Conservation (phyloP, 2,329 filamentous ascomycete species). For the Pseudocercospora eumusae region DNA sequence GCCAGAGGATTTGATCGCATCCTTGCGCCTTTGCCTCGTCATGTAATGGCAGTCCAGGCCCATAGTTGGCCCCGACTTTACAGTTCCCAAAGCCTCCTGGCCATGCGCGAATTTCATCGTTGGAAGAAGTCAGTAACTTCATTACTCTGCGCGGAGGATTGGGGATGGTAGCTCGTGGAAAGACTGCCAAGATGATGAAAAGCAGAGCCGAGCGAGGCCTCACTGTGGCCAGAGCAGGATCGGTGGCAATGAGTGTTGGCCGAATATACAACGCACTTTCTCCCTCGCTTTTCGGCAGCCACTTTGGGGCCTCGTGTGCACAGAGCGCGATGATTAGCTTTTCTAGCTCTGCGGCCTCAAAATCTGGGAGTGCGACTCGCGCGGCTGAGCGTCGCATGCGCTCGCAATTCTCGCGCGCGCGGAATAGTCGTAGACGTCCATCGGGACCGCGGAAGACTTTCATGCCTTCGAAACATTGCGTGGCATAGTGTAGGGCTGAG, state of each 20-base stretch:
- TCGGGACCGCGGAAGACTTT: constrained; percentile 69
- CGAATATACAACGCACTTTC: constrained; percentile 74
- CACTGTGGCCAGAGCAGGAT: constrained; percentile 75
- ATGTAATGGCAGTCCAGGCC: constrained; percentile 74
- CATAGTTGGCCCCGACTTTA: constrained; percentile 91
- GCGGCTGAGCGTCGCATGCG: constrained; percentile 59
- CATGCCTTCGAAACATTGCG: constrained; percentile 83
- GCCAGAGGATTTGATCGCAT: constrained; percentile 85
- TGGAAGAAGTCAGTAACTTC: constrained; percentile 72
- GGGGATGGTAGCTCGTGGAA: constrained; percentile 41
- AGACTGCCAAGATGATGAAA: constrained; percentile 66
- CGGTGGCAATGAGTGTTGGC: constrained; percentile 75
- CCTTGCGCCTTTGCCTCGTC: constrained; percentile 69
- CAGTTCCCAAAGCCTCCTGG: constrained; percentile 86
- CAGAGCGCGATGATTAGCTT: constrained; percentile 71
- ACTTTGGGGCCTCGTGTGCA: constrained; percentile 70
- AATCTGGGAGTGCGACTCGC: constrained; percentile 72
- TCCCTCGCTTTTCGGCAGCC: constrained; percentile 69
- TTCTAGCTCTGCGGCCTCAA: constrained; percentile 69
- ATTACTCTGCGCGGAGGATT: constrained; percentile 45
- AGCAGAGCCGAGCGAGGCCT: constrained; percentile 77
- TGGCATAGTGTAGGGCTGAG: constrained; percentile 80
- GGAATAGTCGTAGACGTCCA: constrained; percentile 72
- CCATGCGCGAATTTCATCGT: constrained; percentile 85
- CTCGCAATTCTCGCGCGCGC: constrained; percentile 68